Percentiles rank a stretch among this genome's conserved stretches.
These are phyloP conservation scores for Scutellaria baicalensis DNA, from an alignment of 257 asterid species.

Conservation along the genomic window DNA sequence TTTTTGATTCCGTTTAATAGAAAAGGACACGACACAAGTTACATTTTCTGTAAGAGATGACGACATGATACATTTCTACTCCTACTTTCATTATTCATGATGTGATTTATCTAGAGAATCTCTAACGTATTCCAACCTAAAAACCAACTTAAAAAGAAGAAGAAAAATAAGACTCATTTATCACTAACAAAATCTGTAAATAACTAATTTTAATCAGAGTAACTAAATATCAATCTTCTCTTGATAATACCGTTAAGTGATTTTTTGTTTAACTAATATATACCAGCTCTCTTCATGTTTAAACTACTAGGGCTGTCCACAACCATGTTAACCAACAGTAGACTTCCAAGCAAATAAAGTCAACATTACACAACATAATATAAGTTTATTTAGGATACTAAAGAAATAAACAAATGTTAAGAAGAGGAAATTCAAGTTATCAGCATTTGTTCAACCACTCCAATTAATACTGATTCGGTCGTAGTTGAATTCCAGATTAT, in stretches of 20 bases:
- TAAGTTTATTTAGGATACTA: neutral
- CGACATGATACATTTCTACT: neutral
- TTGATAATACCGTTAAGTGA: neutral
- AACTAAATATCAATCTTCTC: neutral
- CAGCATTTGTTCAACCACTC: conserved; percentile 27
- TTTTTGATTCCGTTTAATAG: neutral
- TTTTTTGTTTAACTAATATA: neutral
- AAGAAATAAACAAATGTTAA: neutral
- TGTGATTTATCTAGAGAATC: neutral
- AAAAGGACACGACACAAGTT: neutral
- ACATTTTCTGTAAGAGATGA: neutral
- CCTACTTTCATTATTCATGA: neutral
- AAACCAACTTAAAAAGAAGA: neutral
- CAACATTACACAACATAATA: conserved; percentile 8
- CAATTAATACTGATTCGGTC: conserved; percentile 19
- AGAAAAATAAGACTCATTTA: neutral
- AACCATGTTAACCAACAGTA: conserved; percentile 5
- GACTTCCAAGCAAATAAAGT: conserved; percentile 1
- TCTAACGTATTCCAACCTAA: neutral
- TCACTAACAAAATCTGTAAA: neutral
- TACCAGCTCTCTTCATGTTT: neutral
- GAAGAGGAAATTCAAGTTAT: neutral
- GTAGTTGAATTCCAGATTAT: conserved; percentile 21
- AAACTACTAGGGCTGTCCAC: neutral
- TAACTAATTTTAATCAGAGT: neutral